Conservation (phyloP, 805 yeast genomes). For the Starmerella khaoyaiensis region DNA sequence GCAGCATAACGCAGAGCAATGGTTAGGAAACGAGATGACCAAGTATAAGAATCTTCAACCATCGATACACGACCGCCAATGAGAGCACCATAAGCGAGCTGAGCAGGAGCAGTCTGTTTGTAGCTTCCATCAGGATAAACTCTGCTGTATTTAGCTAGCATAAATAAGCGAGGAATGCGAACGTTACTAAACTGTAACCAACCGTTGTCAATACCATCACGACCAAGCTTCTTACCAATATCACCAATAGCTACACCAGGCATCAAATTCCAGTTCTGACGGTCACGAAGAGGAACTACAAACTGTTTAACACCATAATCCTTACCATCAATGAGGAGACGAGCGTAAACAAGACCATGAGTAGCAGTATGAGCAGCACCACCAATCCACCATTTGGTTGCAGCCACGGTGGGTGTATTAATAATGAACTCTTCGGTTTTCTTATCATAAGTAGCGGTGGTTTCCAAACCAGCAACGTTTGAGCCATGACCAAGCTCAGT, state of each 20-base stretch:
- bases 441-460: slow-evolving; percentile 72
- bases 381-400: slow-evolving; percentile 98
- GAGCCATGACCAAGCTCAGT: slow-evolving; percentile 90
- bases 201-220: slow-evolving; percentile 92
- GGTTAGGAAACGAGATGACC: slow-evolving; percentile 64
- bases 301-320: slow-evolving; percentile 90
- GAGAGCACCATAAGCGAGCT: slow-evolving; percentile 75
- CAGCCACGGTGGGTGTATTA: slow-evolving; percentile 80
- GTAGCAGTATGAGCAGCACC: slow-evolving; percentile 94
- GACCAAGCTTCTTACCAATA: slow-evolving; percentile 90
- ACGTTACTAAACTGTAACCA: slow-evolving; percentile 88
- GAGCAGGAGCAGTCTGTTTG: slow-evolving; percentile 71
- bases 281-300: slow-evolving; percentile 78
- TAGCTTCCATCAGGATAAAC: slow-evolving; percentile 62
- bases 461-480: slow-evolving; percentile 83
- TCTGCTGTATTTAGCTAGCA: slow-evolving; percentile 69
- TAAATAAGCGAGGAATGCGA: slow-evolving; percentile 66
- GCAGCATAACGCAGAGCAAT: slow-evolving; percentile 83
- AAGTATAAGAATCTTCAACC: slow-evolving; percentile 76
- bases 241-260: slow-evolving; percentile 84
- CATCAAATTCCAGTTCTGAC: slow-evolving; percentile 46
- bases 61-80: slow-evolving; percentile 80
- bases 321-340: slow-evolving; percentile 65
- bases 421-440: slow-evolving; percentile 54
- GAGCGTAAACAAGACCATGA: slow-evolving; percentile 73